These are phyloP conservation scores for Entomortierella beljakovae DNA, from an alignment of 192 early-diverging fungal species.

Conservation along the genomic window DNA sequence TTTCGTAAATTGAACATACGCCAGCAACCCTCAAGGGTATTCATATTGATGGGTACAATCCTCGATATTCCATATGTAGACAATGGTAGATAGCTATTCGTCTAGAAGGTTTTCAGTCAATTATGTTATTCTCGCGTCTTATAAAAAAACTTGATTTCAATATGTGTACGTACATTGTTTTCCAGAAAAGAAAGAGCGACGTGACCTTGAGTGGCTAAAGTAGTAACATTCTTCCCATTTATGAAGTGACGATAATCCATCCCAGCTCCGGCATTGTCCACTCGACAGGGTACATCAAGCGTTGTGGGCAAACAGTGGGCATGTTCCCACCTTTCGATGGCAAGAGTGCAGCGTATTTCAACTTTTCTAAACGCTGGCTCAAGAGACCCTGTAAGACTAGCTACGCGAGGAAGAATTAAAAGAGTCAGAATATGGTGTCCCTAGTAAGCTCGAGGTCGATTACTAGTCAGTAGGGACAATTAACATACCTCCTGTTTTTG, in stretches of 20 bases:
- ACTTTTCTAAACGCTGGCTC: slow-evolving; percentile 13
- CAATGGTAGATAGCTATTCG: not conserved
- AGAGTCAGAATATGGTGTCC: not conserved
- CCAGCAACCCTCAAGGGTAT: not conserved
- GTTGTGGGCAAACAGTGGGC: not conserved
- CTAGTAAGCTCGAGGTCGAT: not conserved
- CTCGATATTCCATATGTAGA: slow-evolving; percentile 5
- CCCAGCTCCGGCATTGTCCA: not conserved
- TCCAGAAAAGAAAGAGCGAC: not conserved
- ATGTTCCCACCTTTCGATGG: not conserved
- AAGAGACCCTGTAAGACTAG: not conserved
- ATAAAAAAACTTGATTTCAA: not conserved
- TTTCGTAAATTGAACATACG: not conserved
- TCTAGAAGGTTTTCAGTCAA: not conserved
- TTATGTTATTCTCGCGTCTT: not conserved
- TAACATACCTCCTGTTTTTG: not conserved
- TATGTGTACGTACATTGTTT: not conserved
- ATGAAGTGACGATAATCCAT: slow-evolving; percentile 21
- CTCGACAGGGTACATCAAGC: not conserved
- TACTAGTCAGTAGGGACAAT: not conserved
- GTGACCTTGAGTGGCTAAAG: not conserved
- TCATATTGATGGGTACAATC: not conserved
- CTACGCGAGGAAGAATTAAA: not conserved
- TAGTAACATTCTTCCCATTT: slow-evolving; percentile 5
- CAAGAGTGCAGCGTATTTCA: slow-evolving; percentile 10